Evolutionary conservation across 306 rosid genomes (phyloP), one percentile per base, ranked within the genome.

Genomic region (Geum urbanum): DNA sequence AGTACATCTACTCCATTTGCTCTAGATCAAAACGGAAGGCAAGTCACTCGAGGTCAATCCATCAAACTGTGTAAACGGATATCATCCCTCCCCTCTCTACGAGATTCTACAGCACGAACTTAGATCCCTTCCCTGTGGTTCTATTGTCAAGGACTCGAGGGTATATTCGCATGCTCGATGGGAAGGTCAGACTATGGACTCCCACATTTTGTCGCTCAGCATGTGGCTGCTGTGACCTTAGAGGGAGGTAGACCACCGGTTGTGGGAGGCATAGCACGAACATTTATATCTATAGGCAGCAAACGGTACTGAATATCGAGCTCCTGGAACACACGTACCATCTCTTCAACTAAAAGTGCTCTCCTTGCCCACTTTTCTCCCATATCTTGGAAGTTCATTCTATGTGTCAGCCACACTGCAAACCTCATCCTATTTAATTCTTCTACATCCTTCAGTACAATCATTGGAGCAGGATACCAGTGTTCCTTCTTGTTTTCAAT

Each of bases 401-500:
- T 86, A 61, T 95, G 99, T 22, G 79, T 76, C 41, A 85, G 76
- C 97, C 97, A 91, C 2, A 95, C 16, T 0, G 92, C 95, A 53
- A 91, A 7, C 66, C 24, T 78, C 52, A 95, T 59, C 84, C 70
- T 86, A 65, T 81, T 79, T 60, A 89, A 50, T 4, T 75, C 74
- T 0, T 84, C 99, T 4, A 80, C 41, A 3, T 94, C 95, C 83
- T 76, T 91, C 56, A 83, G 63, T 67, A 95, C 77, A 60, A 91
- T 18, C 75, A 83, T 74, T 15, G 97, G 88, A 12, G 79, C 60
- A 39, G 99, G 82, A 78, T 63, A 83, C 97, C 99, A 95, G 47
- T 91, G 96, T 72, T 91, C 99, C 78, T 86, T 89, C 85, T 91
- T 86, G 84, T 55, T 83, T 37, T 95, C 97, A 41, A 90, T 48